Evolutionary conservation across 768 basidiomycete genomes (phyloP), one percentile per base, ranked within the genome.

Genomic region (Saitozyma podzolica): DNA sequence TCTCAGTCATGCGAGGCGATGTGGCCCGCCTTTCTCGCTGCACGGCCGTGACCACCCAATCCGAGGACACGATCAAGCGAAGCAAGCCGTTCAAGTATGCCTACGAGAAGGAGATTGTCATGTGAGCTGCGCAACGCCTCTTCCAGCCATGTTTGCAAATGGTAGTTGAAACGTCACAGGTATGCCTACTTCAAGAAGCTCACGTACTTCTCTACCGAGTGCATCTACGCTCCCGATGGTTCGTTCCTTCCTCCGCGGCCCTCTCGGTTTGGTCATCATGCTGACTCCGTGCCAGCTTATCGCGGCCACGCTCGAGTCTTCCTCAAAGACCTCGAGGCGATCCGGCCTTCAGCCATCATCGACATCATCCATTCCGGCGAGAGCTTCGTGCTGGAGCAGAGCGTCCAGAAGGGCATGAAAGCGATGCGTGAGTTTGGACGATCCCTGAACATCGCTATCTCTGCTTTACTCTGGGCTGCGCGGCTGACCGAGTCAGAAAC

Each of bases 21-120:
- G 92, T 98, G 53, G 91, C 94, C 14, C 86, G 96, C 45, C 84
- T 99, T 11, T 91, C 91, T 4, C 85, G 96, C 56, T 98, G 96
- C 80, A 98, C 95, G 0, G 83, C 87, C 45, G 94, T 99, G 63
- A 95, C 92, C 62, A 99, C 96, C 0, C 88, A 92, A 77, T 92
- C 92, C 47, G 95, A 96, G 77, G 92, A 96, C 73, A 94, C 92
- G 1, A 97, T 98, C 78, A 91, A 88, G 78, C 86, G 96, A 60
- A 93, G 91, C 54, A 99, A 99, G 81, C 96, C 96, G n/a, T 98
- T 99, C 84, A 98, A 97, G 78, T 99, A 98, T 75, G 89, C 92
- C 0, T 98, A 98, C 72, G 96, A 99, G 82, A 99, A 99, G 81
- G 96, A 99, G 81, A 98, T 99, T 40, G 96, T 99, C 65, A 98